Base-by-base conservation (phyloP, 129 eudicot genomes). In the Flaveria sonorensis region DNA sequence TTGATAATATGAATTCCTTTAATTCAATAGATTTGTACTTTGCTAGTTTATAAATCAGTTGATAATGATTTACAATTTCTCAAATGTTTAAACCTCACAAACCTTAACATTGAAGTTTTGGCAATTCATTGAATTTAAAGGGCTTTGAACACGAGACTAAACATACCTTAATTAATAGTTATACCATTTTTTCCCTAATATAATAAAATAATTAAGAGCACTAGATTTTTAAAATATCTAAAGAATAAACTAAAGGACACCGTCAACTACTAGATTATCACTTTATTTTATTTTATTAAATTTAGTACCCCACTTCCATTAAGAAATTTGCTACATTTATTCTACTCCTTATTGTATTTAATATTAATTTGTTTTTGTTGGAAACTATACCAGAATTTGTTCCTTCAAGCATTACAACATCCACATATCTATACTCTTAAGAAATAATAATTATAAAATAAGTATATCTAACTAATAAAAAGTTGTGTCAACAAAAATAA, bases 361-460 rank as follows among this genome's bases (percentile, higher is more conserved):
- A 42, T 30, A 4, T 64, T 12, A 30, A 30, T 28, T 28, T 43
- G 53, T 39, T 75, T 48, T 76, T 24, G 51, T 19, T 19, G 13
- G 72, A 30, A 20, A 43, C 53, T n/a, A 75, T 63, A 63, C 63
- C 47, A 30, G 63, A 46, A 75, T 62, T 47, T 75, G 62, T 75
- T 75, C 30, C 51, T 64, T 76, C 36, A 16, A 64, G 32, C 65
- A 48, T 64, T 70, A 48, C 65, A 50, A 11, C 52, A 50, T 53
- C 65, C 76, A 71, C 24, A 62, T 72, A 72, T 36, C 10, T 53
- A 69, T 21, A 28, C 0, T 71, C 15, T 71, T 16, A 53, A 52
- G n/a, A 51, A 40, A 36, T 56, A 72, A 32, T 46, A 20, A 24
- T 39, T 32, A n/a, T 52, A 72, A 30, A 6, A 51, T 26, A 30